A percentile compares a stretch with the other conserved stretches of the same genome.
Conservation (phyloP, 257 asterid species). For the Capsicum baccatum region DNA sequence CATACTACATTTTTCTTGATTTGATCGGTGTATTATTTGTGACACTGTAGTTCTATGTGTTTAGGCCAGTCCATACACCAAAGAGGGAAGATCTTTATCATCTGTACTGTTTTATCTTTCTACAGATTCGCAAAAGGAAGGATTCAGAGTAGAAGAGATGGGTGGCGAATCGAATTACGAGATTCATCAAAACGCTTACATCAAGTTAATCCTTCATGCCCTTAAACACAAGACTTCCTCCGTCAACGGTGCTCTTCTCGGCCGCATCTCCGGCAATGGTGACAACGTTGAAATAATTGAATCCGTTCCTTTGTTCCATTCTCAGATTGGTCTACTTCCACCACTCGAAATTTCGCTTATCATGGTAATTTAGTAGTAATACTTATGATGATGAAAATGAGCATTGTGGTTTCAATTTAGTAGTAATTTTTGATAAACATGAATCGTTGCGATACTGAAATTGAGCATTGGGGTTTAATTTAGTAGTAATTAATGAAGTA, state of each 20-base stretch:
- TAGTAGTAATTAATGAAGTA: background rate
- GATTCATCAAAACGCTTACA: slow-evolving; percentile 92
- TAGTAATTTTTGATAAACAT: no score
- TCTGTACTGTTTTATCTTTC: slow-evolving; percentile 57
- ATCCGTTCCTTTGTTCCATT: slow-evolving; percentile 90
- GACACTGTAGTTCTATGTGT: slow-evolving; percentile 46
- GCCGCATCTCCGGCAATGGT: slow-evolving; percentile 58
- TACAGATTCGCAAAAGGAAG: slow-evolving; percentile 3
- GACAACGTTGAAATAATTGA: slow-evolving; percentile 74
- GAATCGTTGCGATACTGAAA: no score
- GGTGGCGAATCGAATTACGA: slow-evolving; percentile 72
- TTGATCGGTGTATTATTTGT: slow-evolving; percentile 27
- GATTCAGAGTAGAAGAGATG: background rate
- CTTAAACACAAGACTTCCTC: slow-evolving; percentile 81
- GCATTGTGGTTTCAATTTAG: no score
- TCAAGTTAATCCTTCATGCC: slow-evolving; percentile 91
- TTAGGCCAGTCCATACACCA: slow-evolving; percentile 64
- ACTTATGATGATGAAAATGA: no score
- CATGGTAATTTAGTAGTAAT: slow-evolving; percentile 53
- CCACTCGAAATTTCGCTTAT: slow-evolving; percentile 93
- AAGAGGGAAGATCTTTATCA: slow-evolving; percentile 62
- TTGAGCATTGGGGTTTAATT: no score
- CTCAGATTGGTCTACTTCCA: slow-evolving; percentile 90
- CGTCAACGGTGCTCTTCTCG: slow-evolving; percentile 91
- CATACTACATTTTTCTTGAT: background rate